phyloP scores from a whole-genome alignment of 352 stramenopile species.

The Phytophthora pistaciae region DNA sequence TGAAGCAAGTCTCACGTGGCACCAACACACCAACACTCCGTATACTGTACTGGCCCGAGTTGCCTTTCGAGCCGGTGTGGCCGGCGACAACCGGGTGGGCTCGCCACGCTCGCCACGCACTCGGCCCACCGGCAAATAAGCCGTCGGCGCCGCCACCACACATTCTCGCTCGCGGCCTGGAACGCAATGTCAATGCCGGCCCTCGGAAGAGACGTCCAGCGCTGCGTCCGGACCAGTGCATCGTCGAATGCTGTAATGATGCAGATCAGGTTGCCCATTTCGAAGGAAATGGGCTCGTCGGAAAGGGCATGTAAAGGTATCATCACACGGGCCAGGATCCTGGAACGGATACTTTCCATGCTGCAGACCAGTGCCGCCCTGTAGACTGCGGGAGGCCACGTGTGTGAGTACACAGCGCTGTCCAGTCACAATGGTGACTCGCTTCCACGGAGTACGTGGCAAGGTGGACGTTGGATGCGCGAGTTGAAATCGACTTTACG shows the following conservation, averaged over 20 bases:
- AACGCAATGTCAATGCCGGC: conserved; percentile 18
- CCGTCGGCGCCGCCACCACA: conserved; percentile 6
- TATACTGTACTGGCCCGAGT: conserved; percentile 16
- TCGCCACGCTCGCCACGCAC: too few relatives aligned
- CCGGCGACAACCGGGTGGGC: conserved; percentile 3
- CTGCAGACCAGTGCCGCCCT: neutral
- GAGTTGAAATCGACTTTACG: neutral
- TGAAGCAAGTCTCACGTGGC: conserved; percentile 16
- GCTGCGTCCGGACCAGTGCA: neutral
- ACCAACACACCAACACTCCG: neutral
- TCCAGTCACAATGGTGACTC: neutral
- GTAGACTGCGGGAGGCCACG: neutral
- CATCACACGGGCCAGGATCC: neutral
- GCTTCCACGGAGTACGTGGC: neutral
- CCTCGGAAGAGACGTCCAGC: conserved; percentile 14
- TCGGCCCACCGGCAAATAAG: neutral
- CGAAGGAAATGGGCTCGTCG: neutral
- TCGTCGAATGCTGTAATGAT: conserved; percentile 3
- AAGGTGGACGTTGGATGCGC: neutral
- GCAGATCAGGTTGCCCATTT: conserved; percentile 30
- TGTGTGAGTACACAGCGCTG: neutral
- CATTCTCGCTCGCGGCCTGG: conserved; percentile 3
- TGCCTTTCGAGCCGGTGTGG: conserved; percentile 13
- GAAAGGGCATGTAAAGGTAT: conserved; percentile 16
- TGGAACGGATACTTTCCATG: conserved; percentile 1